Percentiles rank a stretch among this genome's conserved stretches.
Evolutionary conservation across 202 grass and related monocot genomes (phyloP).

Genomic region (Elaeis oleifera): DNA sequence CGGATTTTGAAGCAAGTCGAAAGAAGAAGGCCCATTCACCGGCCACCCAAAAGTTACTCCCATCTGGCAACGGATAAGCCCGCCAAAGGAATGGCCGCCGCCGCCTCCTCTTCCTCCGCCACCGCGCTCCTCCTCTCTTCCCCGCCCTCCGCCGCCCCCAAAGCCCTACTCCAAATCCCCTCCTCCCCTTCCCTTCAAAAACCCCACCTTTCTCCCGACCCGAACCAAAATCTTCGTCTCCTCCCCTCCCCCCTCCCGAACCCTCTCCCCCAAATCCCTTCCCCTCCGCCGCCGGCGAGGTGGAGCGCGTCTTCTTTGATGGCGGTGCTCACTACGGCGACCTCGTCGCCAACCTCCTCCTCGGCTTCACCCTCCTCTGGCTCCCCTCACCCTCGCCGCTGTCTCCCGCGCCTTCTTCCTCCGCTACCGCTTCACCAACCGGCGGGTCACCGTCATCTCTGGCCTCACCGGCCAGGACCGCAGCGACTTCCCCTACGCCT

Average conservation of each 20-base stretch:
- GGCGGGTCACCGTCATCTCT: slow-evolving; percentile 74
- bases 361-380: slow-evolving; percentile 81
- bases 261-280: slow-evolving; percentile 12
- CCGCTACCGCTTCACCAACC: slow-evolving; percentile 87
- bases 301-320: slow-evolving; percentile 76
- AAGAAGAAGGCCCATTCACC: too few species aligned
- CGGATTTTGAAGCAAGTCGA: too few species aligned
- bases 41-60: too few species aligned
- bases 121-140: slow-evolving; percentile 1
- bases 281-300: slow-evolving; percentile 10
- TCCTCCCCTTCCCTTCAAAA: not conserved
- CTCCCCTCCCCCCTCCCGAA: not conserved
- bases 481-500: slow-evolving; percentile 83
- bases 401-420: slow-evolving; percentile 81
- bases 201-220: not conserved
- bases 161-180: slow-evolving; percentile 1
- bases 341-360: slow-evolving; percentile 64
- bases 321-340: slow-evolving; percentile 87
- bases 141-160: not conserved
- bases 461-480: slow-evolving; percentile 79
- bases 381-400: slow-evolving; percentile 79
- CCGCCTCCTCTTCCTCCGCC: slow-evolving; percentile 17
- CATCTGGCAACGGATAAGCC: too few species aligned
- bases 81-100: too few species aligned
- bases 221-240: not conserved